Base-by-base conservation (phyloP, 2,329 filamentous ascomycete genomes). In the Aspergillus sp. region DNA sequence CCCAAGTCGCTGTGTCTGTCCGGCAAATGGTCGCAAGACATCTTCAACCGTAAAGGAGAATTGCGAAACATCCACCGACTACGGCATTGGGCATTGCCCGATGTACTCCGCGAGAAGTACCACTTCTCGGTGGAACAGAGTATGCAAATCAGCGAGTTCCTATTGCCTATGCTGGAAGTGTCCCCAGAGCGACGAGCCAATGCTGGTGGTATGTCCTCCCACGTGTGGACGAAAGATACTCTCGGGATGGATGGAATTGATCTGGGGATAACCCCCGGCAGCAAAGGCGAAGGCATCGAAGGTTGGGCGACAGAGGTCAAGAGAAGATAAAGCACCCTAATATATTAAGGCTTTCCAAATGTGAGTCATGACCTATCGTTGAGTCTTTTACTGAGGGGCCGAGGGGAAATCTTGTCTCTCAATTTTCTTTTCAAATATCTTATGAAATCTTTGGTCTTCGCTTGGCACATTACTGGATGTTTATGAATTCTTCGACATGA, bases 21-120 rank as follows among this genome's bases (percentile, higher is more conserved):
- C 1, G 95, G 95, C 54, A 97, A 97, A 78, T 98, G 95, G 95
- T 93, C 90, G 14, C 94, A 97, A 76, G 95, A 98, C 75, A 99
- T 99, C 64, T 99, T 99, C 82, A 98, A 97, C 75, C 88, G 95
- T 66, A 96, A 96, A 65, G 95, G 95, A 68, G 95, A 99, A 75
- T 85, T 99, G 42, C 91, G 95, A 59, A 98, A 99, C 79, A 99
- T 99, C 69, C 95, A 98, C 77, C 87, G 95, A 49, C 84, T 99
- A 64, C 90, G 95, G 55, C 94, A 98, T 78, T 99, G 95, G 95
- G 92, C 93, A 0, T 81, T 99, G 6, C 87, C 93, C 0, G 94
- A 98, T 70, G 95, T 99, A 1, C 82, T 99, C 32, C 86, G 90
- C 61, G 95, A 99, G 77, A 99, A 99, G 74, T 99, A 99, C 72